phyloP scores from a whole-genome alignment of 208 protist genomes.

The Wallacemonas sp. region DNA sequence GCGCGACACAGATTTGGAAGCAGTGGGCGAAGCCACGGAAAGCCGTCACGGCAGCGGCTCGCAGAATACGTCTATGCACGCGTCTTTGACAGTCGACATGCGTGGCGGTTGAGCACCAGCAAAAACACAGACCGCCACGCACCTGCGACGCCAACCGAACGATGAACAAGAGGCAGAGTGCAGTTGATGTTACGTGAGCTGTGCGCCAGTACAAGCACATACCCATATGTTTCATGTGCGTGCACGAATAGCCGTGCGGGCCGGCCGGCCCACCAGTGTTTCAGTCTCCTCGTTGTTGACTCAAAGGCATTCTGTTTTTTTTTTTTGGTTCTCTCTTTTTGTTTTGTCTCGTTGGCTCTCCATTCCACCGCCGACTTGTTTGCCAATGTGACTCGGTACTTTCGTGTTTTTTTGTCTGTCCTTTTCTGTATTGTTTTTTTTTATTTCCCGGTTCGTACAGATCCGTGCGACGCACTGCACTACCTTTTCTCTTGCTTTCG shows the following conservation, averaged over 20 bases:
- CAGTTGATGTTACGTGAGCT: no score
- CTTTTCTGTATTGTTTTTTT: no score
- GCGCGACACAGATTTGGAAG: constrained; percentile 45
- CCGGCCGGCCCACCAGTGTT: no score
- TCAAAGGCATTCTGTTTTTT: constrained; percentile 5
- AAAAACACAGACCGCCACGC: not conserved
- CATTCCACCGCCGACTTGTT: no score
- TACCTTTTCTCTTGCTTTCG: constrained; percentile 4
- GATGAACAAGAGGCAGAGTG: no score
- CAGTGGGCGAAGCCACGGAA: constrained; percentile 15
- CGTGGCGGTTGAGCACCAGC: not conserved
- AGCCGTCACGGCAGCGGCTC: not conserved
- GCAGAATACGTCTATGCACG: not conserved
- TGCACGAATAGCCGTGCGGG: no score
- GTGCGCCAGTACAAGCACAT: no score
- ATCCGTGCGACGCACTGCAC: not conserved
- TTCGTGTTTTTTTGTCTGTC: no score
- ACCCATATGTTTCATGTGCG: no score
- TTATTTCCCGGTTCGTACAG: not conserved
- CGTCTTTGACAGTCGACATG: not conserved
- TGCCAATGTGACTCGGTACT: no score
- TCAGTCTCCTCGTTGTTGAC: not conserved
- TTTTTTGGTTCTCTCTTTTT: constrained; percentile 3
- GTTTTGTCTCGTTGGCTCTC: constrained; percentile 12
- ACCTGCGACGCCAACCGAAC: no score